Conservation (phyloP, 768 basidiomycete genomes). For the Suillus luteus region DNA sequence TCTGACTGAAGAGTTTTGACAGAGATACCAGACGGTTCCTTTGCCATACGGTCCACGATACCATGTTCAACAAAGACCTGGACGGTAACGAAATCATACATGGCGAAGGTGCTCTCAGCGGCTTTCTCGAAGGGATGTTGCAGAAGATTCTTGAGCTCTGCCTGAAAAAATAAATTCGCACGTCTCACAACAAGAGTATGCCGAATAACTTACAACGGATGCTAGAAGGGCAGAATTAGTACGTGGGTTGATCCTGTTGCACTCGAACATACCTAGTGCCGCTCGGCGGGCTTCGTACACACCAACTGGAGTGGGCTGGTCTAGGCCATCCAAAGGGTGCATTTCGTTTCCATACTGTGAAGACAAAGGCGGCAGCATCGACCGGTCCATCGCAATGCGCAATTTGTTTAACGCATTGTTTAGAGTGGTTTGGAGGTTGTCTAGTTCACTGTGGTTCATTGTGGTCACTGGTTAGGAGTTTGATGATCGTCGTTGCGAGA, state of each 20-base stretch:
- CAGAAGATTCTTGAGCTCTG: constrained; percentile 8
- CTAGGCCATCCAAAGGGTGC: constrained; percentile 6
- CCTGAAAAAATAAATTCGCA: background rate
- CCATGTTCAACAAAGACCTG: constrained; percentile 22
- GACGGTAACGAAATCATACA: constrained; percentile 21
- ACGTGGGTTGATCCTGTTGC: background rate
- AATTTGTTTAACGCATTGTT: constrained; percentile 3
- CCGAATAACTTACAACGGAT: background rate
- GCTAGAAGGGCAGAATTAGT: constrained; percentile 4
- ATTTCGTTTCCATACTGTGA: background rate
- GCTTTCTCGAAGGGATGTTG: constrained; percentile 11
- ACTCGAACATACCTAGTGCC: constrained; percentile 4
- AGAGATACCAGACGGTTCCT: constrained; percentile 16
- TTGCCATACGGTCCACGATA: constrained; percentile 20
- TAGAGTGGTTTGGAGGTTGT: background rate
- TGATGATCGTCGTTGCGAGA: background rate
- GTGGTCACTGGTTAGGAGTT: background rate
- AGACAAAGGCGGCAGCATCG: background rate
- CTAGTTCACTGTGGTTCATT: background rate
- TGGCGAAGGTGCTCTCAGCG: constrained; percentile 11
- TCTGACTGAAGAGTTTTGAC: constrained; percentile 18
- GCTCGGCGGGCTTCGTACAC: constrained; percentile 7
- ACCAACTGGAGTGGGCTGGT: background rate
- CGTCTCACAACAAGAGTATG: background rate
- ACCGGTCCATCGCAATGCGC: background rate